Evolutionary conservation across 148 eudicot genomes (phyloP).

Genomic region (Vaccinium darrowii): DNA sequence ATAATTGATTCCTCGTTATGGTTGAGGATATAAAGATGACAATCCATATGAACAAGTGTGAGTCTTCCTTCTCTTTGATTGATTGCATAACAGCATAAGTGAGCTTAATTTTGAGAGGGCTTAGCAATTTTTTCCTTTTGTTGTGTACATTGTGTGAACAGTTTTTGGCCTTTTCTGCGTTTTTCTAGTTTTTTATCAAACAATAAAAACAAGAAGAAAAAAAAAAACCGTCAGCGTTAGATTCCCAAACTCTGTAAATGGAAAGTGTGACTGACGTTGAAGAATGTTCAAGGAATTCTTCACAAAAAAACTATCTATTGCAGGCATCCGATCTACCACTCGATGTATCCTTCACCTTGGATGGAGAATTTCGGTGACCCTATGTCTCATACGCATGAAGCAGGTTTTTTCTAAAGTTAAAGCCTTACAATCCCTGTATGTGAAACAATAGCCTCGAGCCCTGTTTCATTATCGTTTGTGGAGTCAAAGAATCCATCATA

Average conservation of each 20-base stretch:
- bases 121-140: background rate
- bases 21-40: background rate
- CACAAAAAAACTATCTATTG: conserved; percentile 16
- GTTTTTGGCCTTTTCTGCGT: background rate
- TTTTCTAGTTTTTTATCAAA: background rate
- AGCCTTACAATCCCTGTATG: background rate
- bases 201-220: background rate
- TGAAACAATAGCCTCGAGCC: background rate
- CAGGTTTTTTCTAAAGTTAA: conserved; percentile 37
- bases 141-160: background rate
- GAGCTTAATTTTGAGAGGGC: background rate
- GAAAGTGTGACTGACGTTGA: background rate
- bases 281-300: conserved; percentile 10
- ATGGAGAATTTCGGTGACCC: conserved; percentile 66
- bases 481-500: background rate
- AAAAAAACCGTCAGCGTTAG: background rate
- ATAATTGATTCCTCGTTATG: background rate
- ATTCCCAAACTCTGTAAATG: background rate
- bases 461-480: background rate
- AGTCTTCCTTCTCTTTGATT: background rate
- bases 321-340: conserved; percentile 65
- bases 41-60: background rate
- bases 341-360: conserved; percentile 61
- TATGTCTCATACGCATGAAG: conserved; percentile 56
- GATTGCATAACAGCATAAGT: background rate